phyloP scores from a whole-genome alignment of 306 rosid genomes.

The Macrotyloma uniflorum region DNA sequence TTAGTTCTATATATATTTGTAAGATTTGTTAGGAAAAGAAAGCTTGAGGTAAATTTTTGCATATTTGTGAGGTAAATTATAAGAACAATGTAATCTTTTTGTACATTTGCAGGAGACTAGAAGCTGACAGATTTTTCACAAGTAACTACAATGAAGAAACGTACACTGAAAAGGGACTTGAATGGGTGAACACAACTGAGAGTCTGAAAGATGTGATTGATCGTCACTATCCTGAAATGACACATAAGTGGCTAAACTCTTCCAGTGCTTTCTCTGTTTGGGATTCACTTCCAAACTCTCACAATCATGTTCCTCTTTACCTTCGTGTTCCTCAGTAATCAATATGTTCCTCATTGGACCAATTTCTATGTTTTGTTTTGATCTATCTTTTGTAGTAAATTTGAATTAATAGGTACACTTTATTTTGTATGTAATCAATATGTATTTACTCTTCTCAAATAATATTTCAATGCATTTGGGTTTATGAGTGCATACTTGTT shows the following conservation, averaged over 20 bases:
- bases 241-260: constrained; percentile 57
- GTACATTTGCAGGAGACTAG: constrained; percentile 51
- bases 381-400: background rate
- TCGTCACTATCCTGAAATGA: constrained; percentile 61
- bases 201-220: constrained; percentile 60
- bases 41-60: no score
- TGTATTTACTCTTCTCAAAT: background rate
- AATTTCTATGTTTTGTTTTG: background rate
- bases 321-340: constrained; percentile 45
- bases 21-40: no score
- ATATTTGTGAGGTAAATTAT: no score
- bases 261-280: constrained; percentile 70
- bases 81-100: background rate
- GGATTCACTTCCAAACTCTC: constrained; percentile 48
- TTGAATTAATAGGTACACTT: background rate
- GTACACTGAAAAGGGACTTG: constrained; percentile 54
- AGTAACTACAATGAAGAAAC: constrained; percentile 56
- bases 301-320: constrained; percentile 49
- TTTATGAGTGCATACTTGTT: background rate
- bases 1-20: no score
- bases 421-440: background rate
- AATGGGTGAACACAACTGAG: constrained; percentile 69
- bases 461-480: background rate
- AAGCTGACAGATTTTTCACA: constrained; percentile 67
- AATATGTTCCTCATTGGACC: background rate